Percentiles rank a stretch among this genome's conserved stretches.
phyloP scores from a whole-genome alignment of 352 stramenopile species.

The Pelagophyceae sp. region DNA sequence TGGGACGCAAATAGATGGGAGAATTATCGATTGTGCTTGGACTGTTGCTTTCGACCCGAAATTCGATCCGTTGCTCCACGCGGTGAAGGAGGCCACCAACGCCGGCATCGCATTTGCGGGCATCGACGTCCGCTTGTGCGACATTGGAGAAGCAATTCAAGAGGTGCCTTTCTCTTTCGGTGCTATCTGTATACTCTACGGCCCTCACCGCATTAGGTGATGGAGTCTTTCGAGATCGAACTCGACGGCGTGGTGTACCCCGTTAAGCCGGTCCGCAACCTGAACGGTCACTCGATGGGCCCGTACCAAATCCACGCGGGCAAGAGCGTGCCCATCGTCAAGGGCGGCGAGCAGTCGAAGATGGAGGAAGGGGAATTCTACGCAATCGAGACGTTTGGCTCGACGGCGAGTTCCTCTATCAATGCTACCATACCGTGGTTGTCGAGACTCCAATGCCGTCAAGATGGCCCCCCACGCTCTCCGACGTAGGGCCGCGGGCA shows the following conservation, averaged over 20 bases:
- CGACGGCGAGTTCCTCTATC: no score
- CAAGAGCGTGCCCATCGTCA: constrained; percentile 94
- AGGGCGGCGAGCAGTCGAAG: constrained; percentile 61
- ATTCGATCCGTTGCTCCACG: constrained; percentile 78
- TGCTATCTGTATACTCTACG: no score
- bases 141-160: constrained; percentile 87
- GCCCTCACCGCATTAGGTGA: no score
- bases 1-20: constrained; percentile 88
- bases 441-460: constrained; percentile 10
- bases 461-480: constrained; percentile 37
- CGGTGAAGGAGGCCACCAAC: constrained; percentile 83
- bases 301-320: constrained; percentile 88
- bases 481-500: constrained; percentile 58
- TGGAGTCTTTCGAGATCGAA: constrained; percentile 93
- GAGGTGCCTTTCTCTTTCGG: constrained; percentile 52
- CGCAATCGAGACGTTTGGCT: constrained; percentile 91
- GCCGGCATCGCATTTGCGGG: constrained; percentile 76
- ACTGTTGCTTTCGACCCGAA: constrained; percentile 88
- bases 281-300: constrained; percentile 95
- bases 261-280: constrained; percentile 89
- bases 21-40: constrained; percentile 95
- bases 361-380: constrained; percentile 97
- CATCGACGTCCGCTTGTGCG: constrained; percentile 86
- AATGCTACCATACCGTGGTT: constrained; percentile 22
- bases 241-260: constrained; percentile 88